Base-by-base conservation (phyloP, 169 alveolate species). In the Eimeria praecox region DNA sequence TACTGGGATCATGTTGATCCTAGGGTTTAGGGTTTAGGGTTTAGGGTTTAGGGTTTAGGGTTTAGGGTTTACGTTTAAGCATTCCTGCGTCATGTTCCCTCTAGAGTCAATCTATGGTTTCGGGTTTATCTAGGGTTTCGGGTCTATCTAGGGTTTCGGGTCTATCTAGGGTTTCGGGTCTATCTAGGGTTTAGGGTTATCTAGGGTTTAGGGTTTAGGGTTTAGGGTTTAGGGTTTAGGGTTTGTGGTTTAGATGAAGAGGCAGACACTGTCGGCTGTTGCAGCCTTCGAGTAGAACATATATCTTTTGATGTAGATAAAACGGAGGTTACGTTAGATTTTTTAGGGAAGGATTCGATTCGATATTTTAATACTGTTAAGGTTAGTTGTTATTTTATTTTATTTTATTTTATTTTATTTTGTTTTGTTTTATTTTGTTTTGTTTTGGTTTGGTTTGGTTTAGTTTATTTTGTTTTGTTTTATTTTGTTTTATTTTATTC, bases 201-300 rank as follows among this genome's bases (percentile, higher is more conserved):
- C n/a, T n/a, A n/a, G n/a, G n/a, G n/a, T n/a, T 56, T 56, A 54
- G 69, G 69, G 90, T 80, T 46, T 46, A 80, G 73, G 54, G 59
- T 80, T 44, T 49, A 80, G 69, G 90, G 90, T 46, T 80, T 49
- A 80, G 69, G 38, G 90, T 80, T 44, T 44, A 80, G 90, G 66
- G 66, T 56, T 56, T 56, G 20, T 12, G 66, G 66, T 56, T 22
- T 30, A 88, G 99, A 99, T 82, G 99, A 98, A 94, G 99, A 99
- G 97, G 99, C 99, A 35, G 99, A 99, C 96, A 99, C 99, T 1
- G 99, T 99, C 56, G 99, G 99, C 62, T 99, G 99, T 97, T 99
- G 99, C 97, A 98, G 99, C 92, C 97, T 99, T 77, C 98, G 99
- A 80, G 99, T 99, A 24, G 99, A 99, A 96, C 99, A 99, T 97